Conservation (phyloP, 106 monocot genomes). For the Posidonia australis region DNA sequence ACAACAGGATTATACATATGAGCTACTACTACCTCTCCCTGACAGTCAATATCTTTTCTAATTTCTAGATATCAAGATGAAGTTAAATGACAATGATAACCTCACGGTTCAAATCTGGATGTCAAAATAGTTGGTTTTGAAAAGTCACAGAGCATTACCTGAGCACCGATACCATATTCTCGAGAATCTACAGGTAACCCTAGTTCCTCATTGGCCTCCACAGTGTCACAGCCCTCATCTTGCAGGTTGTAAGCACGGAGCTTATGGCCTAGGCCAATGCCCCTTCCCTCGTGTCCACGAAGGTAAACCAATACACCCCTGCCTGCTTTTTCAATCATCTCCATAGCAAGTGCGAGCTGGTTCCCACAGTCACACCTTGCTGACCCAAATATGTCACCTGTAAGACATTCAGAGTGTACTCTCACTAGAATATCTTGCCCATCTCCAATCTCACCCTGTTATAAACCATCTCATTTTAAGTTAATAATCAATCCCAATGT, state of each 20-base stretch:
- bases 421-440: constrained; percentile 76
- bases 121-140: no score
- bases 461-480: neutral
- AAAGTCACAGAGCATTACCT: constrained; percentile 26
- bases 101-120: neutral
- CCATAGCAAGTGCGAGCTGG: constrained; percentile 75
- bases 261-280: constrained; percentile 96
- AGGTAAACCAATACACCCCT: constrained; percentile 92
- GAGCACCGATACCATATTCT: constrained; percentile 96
- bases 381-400: constrained; percentile 43
- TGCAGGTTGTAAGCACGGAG: constrained; percentile 96
- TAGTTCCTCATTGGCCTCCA: constrained; percentile 90
- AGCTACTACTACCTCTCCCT: no score
- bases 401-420: constrained; percentile 94
- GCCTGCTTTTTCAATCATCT: constrained; percentile 71
- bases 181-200: constrained; percentile 88
- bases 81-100: no score
- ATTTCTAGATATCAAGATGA: no score
- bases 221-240: constrained; percentile 84
- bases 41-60: no score
- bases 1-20: neutral
- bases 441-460: constrained; percentile 86
- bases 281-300: constrained; percentile 91
- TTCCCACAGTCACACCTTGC: constrained; percentile 89
- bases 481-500: neutral